Evolutionary conservation across 495 filamentous ascomycete genomes (phyloP).

Genomic region (Daldinia caldariorum): DNA sequence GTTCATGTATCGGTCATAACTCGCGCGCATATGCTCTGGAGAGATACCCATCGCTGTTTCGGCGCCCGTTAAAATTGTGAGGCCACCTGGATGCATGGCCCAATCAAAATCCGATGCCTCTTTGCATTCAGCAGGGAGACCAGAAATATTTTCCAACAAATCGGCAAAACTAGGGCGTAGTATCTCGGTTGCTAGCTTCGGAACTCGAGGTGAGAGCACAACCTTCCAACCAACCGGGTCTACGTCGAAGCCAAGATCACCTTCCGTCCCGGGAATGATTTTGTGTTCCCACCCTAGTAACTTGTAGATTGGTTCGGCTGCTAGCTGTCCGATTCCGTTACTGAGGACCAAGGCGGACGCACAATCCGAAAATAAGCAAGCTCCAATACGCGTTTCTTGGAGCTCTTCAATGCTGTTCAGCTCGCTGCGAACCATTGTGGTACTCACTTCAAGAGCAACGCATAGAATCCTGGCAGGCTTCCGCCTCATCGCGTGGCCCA

Average conservation of each 20-base stretch:
- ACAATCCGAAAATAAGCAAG: slow-evolving; percentile 71
- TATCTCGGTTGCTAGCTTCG: slow-evolving; percentile 58
- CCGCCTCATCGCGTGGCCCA: slow-evolving; percentile 62
- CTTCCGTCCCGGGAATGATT: slow-evolving; percentile 64
- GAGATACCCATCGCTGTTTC: slow-evolving; percentile 64
- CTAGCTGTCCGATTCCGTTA: slow-evolving; percentile 59
- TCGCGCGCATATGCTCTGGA: slow-evolving; percentile 67
- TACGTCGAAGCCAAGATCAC: slow-evolving; percentile 68
- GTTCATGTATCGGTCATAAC: slow-evolving; percentile 69
- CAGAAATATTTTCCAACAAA: slow-evolving; percentile 54
- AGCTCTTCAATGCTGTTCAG: slow-evolving; percentile 63
- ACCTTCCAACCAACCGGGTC: slow-evolving; percentile 71
- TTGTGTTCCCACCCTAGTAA: slow-evolving; percentile 68
- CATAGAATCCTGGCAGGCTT: slow-evolving; percentile 66
- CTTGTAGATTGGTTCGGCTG: slow-evolving; percentile 59
- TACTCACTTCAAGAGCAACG: slow-evolving; percentile 69
- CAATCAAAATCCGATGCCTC: slow-evolving; percentile 68
- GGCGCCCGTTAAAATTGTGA: slow-evolving; percentile 69
- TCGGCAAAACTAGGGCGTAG: slow-evolving; percentile 61
- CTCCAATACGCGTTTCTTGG: slow-evolving; percentile 66
- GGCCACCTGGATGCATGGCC: slow-evolving; percentile 74
- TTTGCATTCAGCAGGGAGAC: slow-evolving; percentile 54
- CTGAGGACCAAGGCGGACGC: slow-evolving; percentile 67
- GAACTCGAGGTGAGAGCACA: slow-evolving; percentile 65
- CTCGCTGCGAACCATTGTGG: slow-evolving; percentile 66